Evolutionary conservation across 805 yeast species (phyloP).

Genomic region (Metschnikowia sp.): DNA sequence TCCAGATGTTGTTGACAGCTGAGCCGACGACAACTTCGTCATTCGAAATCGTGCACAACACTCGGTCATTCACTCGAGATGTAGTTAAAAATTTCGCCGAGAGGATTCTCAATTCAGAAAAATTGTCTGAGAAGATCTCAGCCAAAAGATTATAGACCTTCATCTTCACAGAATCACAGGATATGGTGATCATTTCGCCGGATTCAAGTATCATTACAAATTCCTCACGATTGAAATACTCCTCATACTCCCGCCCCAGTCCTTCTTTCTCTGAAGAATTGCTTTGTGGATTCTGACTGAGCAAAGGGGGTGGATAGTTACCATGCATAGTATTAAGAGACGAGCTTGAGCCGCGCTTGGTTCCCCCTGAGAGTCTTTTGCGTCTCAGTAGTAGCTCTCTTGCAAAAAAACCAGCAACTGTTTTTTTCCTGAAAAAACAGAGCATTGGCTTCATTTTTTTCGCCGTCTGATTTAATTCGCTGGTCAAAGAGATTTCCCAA

Average conservation of each 20-base stretch:
- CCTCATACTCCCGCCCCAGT: slow-evolving; percentile 12
- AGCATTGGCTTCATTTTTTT: slow-evolving; percentile 44
- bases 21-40: slow-evolving; percentile 60
- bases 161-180: slow-evolving; percentile 48
- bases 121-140: slow-evolving; percentile 17
- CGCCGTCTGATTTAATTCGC: slow-evolving; percentile 22
- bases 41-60: slow-evolving; percentile 51
- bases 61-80: slow-evolving; percentile 71
- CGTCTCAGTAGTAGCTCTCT: slow-evolving; percentile 27
- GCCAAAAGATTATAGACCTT: slow-evolving; percentile 26
- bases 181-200: slow-evolving; percentile 48
- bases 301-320: slow-evolving; percentile 31
- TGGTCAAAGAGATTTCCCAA: slow-evolving; percentile 50
- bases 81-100: slow-evolving; percentile 58
- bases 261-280: neutral
- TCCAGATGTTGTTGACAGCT: slow-evolving; percentile 65
- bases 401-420: slow-evolving; percentile 45
- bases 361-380: slow-evolving; percentile 28
- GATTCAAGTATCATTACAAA: slow-evolving; percentile 50
- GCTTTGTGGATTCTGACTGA: neutral
- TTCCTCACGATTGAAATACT: slow-evolving; percentile 36
- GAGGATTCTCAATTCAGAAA: slow-evolving; percentile 29
- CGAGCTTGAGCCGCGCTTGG: slow-evolving; percentile 26
- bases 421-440: slow-evolving; percentile 57
- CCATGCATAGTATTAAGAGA: slow-evolving; percentile 28